Evolutionary conservation across 805 yeast genomes (phyloP), one percentile per base, ranked within the genome.

Genomic region (Candida boleticola): DNA sequence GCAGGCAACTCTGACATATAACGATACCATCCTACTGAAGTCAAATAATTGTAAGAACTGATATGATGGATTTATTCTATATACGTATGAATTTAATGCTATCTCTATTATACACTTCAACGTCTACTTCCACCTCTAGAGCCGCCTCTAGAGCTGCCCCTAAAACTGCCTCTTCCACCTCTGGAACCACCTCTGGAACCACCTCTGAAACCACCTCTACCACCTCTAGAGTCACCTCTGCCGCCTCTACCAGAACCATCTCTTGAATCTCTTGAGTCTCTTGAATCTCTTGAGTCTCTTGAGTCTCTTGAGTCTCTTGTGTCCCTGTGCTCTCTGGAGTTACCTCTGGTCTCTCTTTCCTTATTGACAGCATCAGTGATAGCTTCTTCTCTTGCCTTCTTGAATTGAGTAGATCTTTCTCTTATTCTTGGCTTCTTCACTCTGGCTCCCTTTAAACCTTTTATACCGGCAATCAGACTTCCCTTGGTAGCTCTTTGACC

Each of bases 401-500:
- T 75, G 57, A 78, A 79, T 44, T 64, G 71, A 31, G 76, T 66
- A 14, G 79, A 69, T 54, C 86, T 68, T 30, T 74, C 78, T 47
- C 80, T 69, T 44, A 76, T 71, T 58, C 85, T 66, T 14, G 84
- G 83, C 61, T 80, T 81, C 66, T 77, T 78, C 36, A 63, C 69
- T 36, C 60, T 58, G 19, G 61, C 66, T 29, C 68, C 64, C 48
- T 59, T 57, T 13, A 34, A 46, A 17, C 54, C 58, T 66, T 72
- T 69, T 50, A 82, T 68, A 20, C 90, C 87, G 22, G 71, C 72
- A 26, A 81, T 73, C 43, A 65, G 69, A 40, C 71, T 78, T 21
- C 88, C 89, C 62, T 83, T 84, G 44, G 70, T 65, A 13, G 96
- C 89, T 68, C 96, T 80, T 42, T 76, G 67, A 48, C 96, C 96